These are phyloP conservation scores for Camelina hispida DNA, from an alignment of 345 rosid species.

Conservation along the genomic window DNA sequence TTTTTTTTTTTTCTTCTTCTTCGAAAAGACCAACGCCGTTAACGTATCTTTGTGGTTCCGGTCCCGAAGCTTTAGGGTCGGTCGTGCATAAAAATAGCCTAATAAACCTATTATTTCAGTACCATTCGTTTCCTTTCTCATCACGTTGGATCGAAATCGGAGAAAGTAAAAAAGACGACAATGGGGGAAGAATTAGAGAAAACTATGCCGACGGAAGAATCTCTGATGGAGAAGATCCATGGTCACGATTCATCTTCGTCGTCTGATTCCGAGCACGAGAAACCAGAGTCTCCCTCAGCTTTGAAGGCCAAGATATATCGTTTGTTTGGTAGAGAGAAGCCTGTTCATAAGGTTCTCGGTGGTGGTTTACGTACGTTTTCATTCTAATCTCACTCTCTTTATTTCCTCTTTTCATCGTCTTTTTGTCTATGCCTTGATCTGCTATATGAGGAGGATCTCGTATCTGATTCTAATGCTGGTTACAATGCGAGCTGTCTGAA, in stretches of 20 bases:
- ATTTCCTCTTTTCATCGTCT: neutral
- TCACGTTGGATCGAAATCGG: conserved; percentile 36
- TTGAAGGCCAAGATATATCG: conserved; percentile 67
- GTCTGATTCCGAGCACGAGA: conserved; percentile 62
- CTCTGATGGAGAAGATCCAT: conserved; percentile 50
- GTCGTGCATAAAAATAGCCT: conserved; percentile 21
- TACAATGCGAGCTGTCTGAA: neutral
- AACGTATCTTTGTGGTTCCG: conserved; percentile 27
- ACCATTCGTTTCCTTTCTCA: conserved; percentile 16
- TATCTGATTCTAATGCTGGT: conserved; percentile 12
- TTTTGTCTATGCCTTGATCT: conserved; percentile 13
- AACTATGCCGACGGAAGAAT: conserved; percentile 36
- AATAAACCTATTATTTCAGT: conserved; percentile 15
- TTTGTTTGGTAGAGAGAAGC: conserved; percentile 79
- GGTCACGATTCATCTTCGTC: conserved; percentile 61
- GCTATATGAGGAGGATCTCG: neutral
- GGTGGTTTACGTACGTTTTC: conserved; percentile 76
- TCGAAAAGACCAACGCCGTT: conserved; percentile 44
- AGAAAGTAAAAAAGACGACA: conserved; percentile 9
- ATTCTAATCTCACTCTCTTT: neutral
- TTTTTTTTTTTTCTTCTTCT: neutral
- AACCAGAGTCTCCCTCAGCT: conserved; percentile 55
- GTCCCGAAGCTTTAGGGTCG: conserved; percentile 37
- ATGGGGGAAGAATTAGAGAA: conserved; percentile 57
- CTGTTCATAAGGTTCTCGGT: conserved; percentile 76